A percentile compares a stretch with the other conserved stretches of the same genome.
Conservation (phyloP, 2,329 filamentous ascomycete species). For the Trichoderma pleuroti region DNA sequence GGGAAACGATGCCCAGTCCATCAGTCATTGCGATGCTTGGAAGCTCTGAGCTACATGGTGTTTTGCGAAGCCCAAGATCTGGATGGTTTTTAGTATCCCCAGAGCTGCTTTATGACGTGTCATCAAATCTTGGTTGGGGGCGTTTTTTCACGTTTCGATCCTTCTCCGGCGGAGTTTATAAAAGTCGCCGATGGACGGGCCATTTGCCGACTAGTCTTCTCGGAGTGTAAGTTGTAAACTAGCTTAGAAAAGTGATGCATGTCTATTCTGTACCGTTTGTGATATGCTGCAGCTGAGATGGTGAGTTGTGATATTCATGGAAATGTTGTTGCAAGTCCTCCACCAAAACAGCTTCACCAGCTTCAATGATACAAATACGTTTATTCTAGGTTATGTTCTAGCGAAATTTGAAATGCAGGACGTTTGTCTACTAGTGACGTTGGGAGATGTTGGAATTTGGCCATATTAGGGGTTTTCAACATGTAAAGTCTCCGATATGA, state of each 20-base stretch:
- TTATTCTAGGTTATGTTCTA: neutral
- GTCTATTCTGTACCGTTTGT: neutral
- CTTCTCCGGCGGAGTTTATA: neutral
- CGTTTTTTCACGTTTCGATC: neutral
- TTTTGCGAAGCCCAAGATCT: neutral
- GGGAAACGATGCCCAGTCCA: neutral
- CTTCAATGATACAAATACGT: neutral
- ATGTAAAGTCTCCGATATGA: neutral
- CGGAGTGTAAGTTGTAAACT: neutral
- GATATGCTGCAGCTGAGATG: neutral
- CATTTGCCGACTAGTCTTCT: neutral
- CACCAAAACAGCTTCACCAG: neutral
- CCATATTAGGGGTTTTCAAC: neutral
- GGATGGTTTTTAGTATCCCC: neutral
- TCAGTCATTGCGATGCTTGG: neutral
- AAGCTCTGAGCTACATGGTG: rapidly evolving
- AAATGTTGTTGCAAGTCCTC: neutral
- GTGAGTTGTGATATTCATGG: neutral
- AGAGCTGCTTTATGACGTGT: neutral
- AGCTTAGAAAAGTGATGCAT: neutral
- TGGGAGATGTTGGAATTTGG: neutral
- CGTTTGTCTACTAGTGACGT: neutral
- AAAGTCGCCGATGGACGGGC: neutral
- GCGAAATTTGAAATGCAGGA: neutral
- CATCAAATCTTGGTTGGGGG: neutral